A percentile compares a stretch with the other conserved stretches of the same genome.
phyloP scores from a whole-genome alignment of 306 rosid genomes.

The Astragalus glycyphyllos region DNA sequence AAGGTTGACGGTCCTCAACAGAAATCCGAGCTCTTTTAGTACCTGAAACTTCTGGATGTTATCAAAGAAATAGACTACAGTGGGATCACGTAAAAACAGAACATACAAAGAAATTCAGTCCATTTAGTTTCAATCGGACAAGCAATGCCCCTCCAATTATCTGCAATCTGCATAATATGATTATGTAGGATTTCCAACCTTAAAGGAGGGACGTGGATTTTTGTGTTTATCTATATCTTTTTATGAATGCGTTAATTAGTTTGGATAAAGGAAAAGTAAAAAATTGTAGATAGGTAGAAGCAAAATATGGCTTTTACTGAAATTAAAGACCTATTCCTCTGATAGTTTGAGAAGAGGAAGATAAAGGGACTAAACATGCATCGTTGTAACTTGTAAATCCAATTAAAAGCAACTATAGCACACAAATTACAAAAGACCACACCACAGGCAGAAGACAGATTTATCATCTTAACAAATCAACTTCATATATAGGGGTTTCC shows the following conservation, averaged over 20 bases:
- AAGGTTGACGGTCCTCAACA: conserved; percentile 66
- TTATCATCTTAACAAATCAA: neutral
- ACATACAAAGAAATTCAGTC: conserved; percentile 14
- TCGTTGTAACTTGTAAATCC: too few relatives aligned
- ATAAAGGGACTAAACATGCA: neutral
- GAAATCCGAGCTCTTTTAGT: conserved; percentile 67
- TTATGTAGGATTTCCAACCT: neutral
- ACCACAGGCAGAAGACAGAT: conserved; percentile 18
- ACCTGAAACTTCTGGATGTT: conserved; percentile 62
- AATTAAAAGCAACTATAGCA: conserved; percentile 5
- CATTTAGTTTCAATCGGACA: conserved; percentile 18
- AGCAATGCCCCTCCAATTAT: neutral
- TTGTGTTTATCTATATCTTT: neutral
- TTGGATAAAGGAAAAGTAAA: neutral
- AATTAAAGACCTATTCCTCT: conserved; percentile 9
- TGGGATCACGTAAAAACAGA: conserved; percentile 16
- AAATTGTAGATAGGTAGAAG: conserved; percentile 6
- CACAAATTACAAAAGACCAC: conserved; percentile 2
- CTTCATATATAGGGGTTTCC: conserved; percentile 19
- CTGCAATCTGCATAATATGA: neutral
- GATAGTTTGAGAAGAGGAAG: neutral
- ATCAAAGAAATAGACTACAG: conserved; percentile 54
- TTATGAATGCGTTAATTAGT: neutral
- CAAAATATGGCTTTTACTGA: neutral
- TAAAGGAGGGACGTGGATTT: neutral